phyloP scores from a whole-genome alignment of 768 basidiomycete species.

The Paxillus ammoniavirescens region DNA sequence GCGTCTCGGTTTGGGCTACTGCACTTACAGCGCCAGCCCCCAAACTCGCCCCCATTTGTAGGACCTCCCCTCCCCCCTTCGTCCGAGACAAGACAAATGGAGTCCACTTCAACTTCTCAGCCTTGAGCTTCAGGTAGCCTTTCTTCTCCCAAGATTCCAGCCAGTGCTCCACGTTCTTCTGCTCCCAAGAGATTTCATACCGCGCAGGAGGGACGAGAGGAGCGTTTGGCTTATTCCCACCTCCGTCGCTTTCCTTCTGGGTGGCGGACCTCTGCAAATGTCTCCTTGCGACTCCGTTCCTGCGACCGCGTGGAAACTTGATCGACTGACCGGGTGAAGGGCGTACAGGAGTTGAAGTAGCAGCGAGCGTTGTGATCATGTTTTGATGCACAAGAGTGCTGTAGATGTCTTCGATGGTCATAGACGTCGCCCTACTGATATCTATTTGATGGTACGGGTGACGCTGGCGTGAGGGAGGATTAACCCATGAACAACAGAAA shows the following conservation, averaged over 20 bases:
- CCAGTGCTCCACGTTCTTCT: slow-evolving; percentile 60
- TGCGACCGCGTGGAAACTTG: slow-evolving; percentile 67
- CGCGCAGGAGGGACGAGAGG: slow-evolving; percentile 63
- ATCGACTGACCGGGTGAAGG: slow-evolving; percentile 79
- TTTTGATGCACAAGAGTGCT: slow-evolving; percentile 67
- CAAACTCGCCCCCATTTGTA: slow-evolving; percentile 18
- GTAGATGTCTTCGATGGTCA: slow-evolving; percentile 88
- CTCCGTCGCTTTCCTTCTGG: slow-evolving; percentile 40
- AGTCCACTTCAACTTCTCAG: slow-evolving; percentile 92
- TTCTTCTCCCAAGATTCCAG: slow-evolving; percentile 72
- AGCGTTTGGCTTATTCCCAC: slow-evolving; percentile 40
- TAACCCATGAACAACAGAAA: slow-evolving; percentile 11
- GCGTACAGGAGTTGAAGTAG: slow-evolving; percentile 49
- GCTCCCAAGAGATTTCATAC: slow-evolving; percentile 79
- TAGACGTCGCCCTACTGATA: slow-evolving; percentile 81
- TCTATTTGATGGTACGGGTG: slow-evolving; percentile 45
- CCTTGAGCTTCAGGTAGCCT: slow-evolving; percentile 70
- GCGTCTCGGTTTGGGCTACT: slow-evolving; percentile 2
- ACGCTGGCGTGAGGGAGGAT: slow-evolving; percentile 18
- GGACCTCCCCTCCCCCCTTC: slow-evolving; percentile 26
- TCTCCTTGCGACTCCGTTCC: slow-evolving; percentile 61
- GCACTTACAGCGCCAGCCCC: slow-evolving; percentile 12
- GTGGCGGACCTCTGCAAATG: slow-evolving; percentile 55
- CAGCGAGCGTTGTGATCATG: slow-evolving; percentile 63
- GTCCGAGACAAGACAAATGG: slow-evolving; percentile 75